Evolutionary conservation across 139 green algal species (phyloP).

Genomic region (Chlamydomonas schloesseri): DNA sequence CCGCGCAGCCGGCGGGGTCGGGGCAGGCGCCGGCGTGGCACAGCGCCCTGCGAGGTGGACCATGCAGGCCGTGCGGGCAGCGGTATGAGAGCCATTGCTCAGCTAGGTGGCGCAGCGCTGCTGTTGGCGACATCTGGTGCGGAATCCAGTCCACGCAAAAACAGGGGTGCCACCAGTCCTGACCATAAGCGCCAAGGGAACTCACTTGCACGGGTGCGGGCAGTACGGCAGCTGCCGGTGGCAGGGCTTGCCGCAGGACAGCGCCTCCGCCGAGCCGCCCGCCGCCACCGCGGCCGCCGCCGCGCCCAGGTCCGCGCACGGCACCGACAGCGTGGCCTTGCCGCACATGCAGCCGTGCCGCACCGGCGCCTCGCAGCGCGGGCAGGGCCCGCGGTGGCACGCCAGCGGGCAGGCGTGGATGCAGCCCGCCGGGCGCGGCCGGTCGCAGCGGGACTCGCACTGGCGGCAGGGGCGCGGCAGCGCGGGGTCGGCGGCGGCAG

Average conservation of each 20-base stretch:
- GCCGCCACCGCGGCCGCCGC: slow-evolving; percentile 7
- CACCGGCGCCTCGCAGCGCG: slow-evolving; percentile 38
- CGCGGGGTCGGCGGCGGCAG: neutral
- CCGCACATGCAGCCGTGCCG: slow-evolving; percentile 71
- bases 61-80: too few species aligned
- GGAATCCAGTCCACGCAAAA: too few species aligned
- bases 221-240: slow-evolving; percentile 68
- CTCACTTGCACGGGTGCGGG: slow-evolving; percentile 71
- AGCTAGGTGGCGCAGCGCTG: too few species aligned
- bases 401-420: slow-evolving; percentile 67
- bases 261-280: neutral
- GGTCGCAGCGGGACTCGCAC: slow-evolving; percentile 65
- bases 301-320: slow-evolving; percentile 55
- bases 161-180: too few species aligned
- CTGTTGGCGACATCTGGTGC: too few species aligned
- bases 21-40: slow-evolving; percentile 81
- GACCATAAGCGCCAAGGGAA: too few species aligned
- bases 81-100: too few species aligned
- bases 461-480: slow-evolving; percentile 48
- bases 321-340: slow-evolving; percentile 70
- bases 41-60: neutral
- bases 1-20: slow-evolving; percentile 50
- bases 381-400: slow-evolving; percentile 72
- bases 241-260: slow-evolving; percentile 77
- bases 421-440: slow-evolving; percentile 53